These are phyloP conservation scores for Suillus weaverae DNA, from an alignment of 768 basidiomycete genomes.

Conservation along the genomic window DNA sequence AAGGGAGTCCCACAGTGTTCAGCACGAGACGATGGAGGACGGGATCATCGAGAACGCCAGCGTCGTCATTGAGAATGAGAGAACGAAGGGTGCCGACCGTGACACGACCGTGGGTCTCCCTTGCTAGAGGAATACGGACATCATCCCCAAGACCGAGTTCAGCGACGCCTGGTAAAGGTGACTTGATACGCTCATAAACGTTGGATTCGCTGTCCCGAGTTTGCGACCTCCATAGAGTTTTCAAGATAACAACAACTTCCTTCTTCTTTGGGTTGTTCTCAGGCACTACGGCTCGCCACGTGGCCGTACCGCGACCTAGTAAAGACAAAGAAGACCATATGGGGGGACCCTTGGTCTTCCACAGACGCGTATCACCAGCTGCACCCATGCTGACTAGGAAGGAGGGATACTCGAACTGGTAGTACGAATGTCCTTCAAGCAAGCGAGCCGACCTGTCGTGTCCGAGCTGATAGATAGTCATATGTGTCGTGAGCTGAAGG, in stretches of 20 bases:
- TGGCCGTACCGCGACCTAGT: not conserved
- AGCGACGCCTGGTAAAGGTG: not conserved
- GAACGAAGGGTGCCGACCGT: not conserved
- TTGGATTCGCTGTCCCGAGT: not conserved
- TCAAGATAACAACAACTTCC: not conserved
- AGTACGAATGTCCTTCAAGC: not conserved
- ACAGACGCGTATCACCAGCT: too few species aligned
- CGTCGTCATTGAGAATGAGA: not conserved
- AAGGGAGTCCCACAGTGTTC: conserved; percentile 17
- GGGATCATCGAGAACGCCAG: not conserved
- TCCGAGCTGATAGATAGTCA: not conserved
- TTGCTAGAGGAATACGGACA: not conserved
- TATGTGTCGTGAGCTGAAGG: not conserved
- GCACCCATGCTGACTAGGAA: not conserved
- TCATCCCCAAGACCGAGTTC: not conserved
- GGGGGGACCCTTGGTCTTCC: not conserved
- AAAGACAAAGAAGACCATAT: conserved; percentile 2
- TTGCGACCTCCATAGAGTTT: not conserved
- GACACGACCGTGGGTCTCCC: not conserved
- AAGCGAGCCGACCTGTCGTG: not conserved
- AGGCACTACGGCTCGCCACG: not conserved
- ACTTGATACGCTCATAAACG: not conserved
- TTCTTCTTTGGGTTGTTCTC: not conserved
- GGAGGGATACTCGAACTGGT: not conserved
- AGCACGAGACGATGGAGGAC: conserved; percentile 21